Percentiles rank a stretch among this genome's conserved stretches.
phyloP scores from a whole-genome alignment of 495 filamentous ascomycete species.

The Penicillium salamii region DNA sequence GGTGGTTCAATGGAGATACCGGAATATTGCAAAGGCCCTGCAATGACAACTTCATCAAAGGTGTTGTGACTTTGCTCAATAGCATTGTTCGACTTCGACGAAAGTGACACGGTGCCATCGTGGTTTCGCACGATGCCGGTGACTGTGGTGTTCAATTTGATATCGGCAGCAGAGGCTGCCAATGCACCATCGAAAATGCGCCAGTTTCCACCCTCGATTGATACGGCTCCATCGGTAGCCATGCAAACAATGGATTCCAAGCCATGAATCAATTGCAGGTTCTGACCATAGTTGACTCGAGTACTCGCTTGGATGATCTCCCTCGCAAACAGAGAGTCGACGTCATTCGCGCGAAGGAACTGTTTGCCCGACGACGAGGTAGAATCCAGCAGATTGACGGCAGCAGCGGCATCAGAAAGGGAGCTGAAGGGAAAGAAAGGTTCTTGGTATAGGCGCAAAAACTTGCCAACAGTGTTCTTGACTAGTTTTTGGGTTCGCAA shows the following conservation, averaged over 20 bases:
- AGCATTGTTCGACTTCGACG: slow-evolving; percentile 31
- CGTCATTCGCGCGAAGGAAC: slow-evolving; percentile 64
- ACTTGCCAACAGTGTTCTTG: slow-evolving; percentile 66
- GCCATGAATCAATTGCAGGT: slow-evolving; percentile 79
- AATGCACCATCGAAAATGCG: slow-evolving; percentile 86
- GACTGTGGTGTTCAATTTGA: slow-evolving; percentile 71
- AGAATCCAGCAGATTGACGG: slow-evolving; percentile 60
- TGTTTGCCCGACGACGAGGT: slow-evolving; percentile 70
- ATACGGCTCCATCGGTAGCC: slow-evolving; percentile 80
- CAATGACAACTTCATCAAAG: slow-evolving; percentile 81
- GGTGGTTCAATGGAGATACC: slow-evolving; percentile 56
- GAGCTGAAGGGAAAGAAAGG: slow-evolving; percentile 82
- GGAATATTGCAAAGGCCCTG: slow-evolving; percentile 72
- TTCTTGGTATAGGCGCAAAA: slow-evolving; percentile 75
- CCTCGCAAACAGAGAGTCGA: slow-evolving; percentile 63
- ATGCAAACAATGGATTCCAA: slow-evolving; percentile 92
- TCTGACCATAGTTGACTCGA: slow-evolving; percentile 93
- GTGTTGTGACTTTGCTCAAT: slow-evolving; percentile 27
- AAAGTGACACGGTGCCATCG: slow-evolving; percentile 51
- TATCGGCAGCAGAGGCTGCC: slow-evolving; percentile 54
- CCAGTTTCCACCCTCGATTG: slow-evolving; percentile 89
- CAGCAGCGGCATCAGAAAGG: slow-evolving; percentile 60
- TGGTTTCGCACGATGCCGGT: slow-evolving; percentile 50
- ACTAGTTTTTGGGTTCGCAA: slow-evolving; percentile 70
- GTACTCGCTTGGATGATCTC: slow-evolving; percentile 93